Conservation (phyloP, 306 rosid genomes). For the Trichosanthes cucumerina region DNA sequence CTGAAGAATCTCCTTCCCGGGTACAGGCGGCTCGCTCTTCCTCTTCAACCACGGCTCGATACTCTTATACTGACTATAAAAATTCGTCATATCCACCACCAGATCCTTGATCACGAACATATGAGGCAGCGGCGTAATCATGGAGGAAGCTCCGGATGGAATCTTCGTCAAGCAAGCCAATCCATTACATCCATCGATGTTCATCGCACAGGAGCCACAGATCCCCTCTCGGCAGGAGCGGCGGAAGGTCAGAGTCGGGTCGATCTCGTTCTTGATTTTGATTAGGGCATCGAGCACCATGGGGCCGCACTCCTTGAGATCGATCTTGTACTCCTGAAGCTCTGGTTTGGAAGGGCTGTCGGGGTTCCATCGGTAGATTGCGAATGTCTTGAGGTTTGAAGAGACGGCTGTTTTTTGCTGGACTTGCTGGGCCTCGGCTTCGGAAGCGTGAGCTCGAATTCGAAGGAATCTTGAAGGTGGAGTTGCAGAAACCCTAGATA, state of each 20-base stretch:
- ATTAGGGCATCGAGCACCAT: slow-evolving; percentile 94
- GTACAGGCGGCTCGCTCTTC: slow-evolving; percentile 46
- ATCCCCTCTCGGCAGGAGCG: slow-evolving; percentile 94
- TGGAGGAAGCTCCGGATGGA: slow-evolving; percentile 20
- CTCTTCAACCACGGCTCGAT: slow-evolving; percentile 97
- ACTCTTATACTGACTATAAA: slow-evolving; percentile 94
- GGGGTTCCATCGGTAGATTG: slow-evolving; percentile 94
- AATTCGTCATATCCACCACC: slow-evolving; percentile 94
- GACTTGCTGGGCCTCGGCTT: slow-evolving; percentile 40
- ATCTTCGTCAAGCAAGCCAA: slow-evolving; percentile 90
- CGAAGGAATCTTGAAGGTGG: slow-evolving; percentile 22
- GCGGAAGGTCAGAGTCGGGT: slow-evolving; percentile 70
- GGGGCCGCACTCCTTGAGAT: slow-evolving; percentile 92
- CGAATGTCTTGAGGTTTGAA: slow-evolving; percentile 45
- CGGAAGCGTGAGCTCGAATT: slow-evolving; percentile 54
- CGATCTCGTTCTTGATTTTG: slow-evolving; percentile 90
- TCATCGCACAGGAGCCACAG: slow-evolving; percentile 98
- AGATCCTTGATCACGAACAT: slow-evolving; percentile 91
- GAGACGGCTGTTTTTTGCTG: slow-evolving; percentile 26
- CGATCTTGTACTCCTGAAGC: slow-evolving; percentile 59
- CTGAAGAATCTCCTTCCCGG: slow-evolving; percentile 73
- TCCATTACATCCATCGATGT: slow-evolving; percentile 94
- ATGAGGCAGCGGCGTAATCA: slow-evolving; percentile 78
- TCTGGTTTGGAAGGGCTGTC: slow-evolving; percentile 65
- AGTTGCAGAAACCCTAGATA: slow-evolving; percentile 29